Conservation (phyloP, 305 asterid genomes). For the Solanum chacoense region DNA sequence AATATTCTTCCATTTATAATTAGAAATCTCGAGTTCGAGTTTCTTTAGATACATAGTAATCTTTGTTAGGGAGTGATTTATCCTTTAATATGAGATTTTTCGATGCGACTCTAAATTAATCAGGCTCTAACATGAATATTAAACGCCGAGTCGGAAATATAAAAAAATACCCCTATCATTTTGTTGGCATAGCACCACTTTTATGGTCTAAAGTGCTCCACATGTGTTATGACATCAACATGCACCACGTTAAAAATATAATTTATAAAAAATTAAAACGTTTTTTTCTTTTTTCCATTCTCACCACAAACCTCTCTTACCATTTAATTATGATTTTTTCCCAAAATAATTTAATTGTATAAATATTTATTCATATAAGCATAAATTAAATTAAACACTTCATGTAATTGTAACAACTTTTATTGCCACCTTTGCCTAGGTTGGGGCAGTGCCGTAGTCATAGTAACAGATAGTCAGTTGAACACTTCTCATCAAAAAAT, state of each 20-base stretch:
- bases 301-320: not conserved
- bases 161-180: not conserved
- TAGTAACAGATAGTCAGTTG: too few species aligned
- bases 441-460: too few species aligned
- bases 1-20: too few species aligned
- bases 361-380: not conserved
- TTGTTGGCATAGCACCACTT: not conserved
- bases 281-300: not conserved
- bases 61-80: too few species aligned
- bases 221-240: not conserved
- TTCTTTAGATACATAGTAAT: too few species aligned
- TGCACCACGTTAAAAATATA: not conserved
- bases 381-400: not conserved
- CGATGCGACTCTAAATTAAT: too few species aligned
- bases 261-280: too few species aligned
- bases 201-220: not conserved
- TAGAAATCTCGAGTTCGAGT: rapidly evolving
- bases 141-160: too few species aligned
- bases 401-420: not conserved
- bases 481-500: too few species aligned
- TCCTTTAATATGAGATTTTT: not conserved
- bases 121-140: not conserved
- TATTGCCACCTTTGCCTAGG: not conserved
- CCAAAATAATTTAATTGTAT: not conserved
- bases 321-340: not conserved